phyloP scores from a whole-genome alignment of 768 basidiomycete genomes.

The Pulveroboletus ravenelii region DNA sequence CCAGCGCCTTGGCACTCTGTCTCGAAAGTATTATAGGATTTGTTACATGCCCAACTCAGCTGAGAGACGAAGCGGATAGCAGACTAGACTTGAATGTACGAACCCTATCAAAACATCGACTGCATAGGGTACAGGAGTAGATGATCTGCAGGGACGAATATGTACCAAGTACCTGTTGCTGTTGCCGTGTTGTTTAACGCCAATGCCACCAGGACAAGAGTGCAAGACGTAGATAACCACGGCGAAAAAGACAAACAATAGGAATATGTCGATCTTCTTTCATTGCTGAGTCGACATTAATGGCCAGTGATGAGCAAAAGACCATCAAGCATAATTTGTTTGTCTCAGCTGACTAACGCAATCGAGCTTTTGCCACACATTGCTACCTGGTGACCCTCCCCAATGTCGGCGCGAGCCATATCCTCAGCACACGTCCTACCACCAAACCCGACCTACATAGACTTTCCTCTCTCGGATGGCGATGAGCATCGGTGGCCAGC shows the following conservation, averaged over 20 bases:
- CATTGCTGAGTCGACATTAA: background rate
- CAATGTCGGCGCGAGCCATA: slow-evolving; percentile 22
- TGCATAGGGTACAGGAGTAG: slow-evolving; percentile 47
- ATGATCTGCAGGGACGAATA: slow-evolving; percentile 51
- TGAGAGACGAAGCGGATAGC: background rate
- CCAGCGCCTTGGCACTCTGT: slow-evolving; percentile 72
- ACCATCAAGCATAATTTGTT: background rate
- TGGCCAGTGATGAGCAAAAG: background rate
- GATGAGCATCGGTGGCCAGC: slow-evolving; percentile 48
- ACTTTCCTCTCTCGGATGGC: slow-evolving; percentile 63
- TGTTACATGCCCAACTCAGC: background rate
- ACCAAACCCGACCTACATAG: slow-evolving; percentile 49
- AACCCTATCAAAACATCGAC: slow-evolving; percentile 31
- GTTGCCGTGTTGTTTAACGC: slow-evolving; percentile 71
- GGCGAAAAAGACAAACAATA: slow-evolving; percentile 30
- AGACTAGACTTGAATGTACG: slow-evolving; percentile 12
- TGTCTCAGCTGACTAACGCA: slow-evolving; percentile 15
- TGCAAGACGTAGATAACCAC: slow-evolving; percentile 64
- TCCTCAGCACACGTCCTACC: slow-evolving; percentile 36
- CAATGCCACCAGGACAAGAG: slow-evolving; percentile 39
- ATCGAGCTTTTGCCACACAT: background rate
- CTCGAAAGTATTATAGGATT: background rate
- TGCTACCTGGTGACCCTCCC: background rate
- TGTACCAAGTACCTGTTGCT: slow-evolving; percentile 28
- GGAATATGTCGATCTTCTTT: background rate